Percentiles rank a stretch among this genome's conserved stretches.
phyloP scores from a whole-genome alignment of 495 filamentous ascomycete species.

The Opeltia flavorubescens region DNA sequence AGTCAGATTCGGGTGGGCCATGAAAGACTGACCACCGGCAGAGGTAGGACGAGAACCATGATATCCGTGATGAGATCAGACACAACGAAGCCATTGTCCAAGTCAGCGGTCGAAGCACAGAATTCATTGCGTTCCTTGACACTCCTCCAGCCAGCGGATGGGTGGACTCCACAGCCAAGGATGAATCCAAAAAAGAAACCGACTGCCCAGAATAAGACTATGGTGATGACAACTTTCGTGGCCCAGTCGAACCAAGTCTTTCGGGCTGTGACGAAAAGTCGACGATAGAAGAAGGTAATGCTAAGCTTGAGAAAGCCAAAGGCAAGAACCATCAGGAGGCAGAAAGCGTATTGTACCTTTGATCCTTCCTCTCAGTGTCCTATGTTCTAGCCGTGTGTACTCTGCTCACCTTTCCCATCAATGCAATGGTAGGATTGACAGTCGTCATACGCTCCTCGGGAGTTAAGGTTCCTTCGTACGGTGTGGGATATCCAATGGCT shows the following conservation, averaged over 20 bases:
- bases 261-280: conserved; percentile 3
- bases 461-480: too few relatives aligned
- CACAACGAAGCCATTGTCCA: conserved; percentile 5
- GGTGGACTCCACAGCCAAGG: conserved; percentile 9
- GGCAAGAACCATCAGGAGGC: conserved; percentile 3
- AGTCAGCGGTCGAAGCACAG: conserved; percentile 3
- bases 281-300: conserved; percentile 8
- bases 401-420: too few relatives aligned
- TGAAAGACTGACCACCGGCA: conserved; percentile 6
- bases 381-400: too few relatives aligned
- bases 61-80: conserved; percentile 12
- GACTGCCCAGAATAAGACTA: conserved; percentile 10
- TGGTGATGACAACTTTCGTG: conserved; percentile 6
- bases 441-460: too few relatives aligned
- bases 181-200: conserved; percentile 10
- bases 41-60: conserved; percentile 7
- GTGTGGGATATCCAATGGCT: too few relatives aligned
- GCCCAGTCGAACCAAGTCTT: conserved; percentile 4
- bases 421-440: too few relatives aligned
- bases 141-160: conserved; percentile 9
- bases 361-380: too few relatives aligned
- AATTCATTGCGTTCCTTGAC: background rate
- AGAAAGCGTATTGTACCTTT: too few relatives aligned
- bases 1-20: background rate
- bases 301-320: conserved; percentile 10